phyloP scores from a whole-genome alignment of 495 filamentous ascomycete species.

The Daldinia concentrica region DNA sequence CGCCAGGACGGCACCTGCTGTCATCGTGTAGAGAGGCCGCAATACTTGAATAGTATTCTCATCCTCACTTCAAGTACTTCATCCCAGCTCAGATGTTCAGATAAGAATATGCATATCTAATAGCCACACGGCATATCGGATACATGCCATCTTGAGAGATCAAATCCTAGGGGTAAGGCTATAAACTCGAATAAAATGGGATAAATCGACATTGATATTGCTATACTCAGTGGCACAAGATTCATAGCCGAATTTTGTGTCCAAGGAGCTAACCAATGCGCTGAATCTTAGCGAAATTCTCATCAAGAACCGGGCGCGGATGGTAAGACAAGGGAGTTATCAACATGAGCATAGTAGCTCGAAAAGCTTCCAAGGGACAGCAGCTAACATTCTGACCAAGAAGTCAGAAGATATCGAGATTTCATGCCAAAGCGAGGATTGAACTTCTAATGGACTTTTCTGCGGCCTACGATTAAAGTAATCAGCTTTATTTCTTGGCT shows the following conservation, averaged over 20 bases:
- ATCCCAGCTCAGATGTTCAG: background rate
- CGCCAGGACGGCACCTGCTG: background rate
- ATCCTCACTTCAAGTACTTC: background rate
- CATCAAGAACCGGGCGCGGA: background rate
- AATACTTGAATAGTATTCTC: background rate
- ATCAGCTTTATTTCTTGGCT: background rate
- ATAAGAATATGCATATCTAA: background rate
- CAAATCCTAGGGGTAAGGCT: background rate
- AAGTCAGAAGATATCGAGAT: background rate
- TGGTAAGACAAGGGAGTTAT: background rate
- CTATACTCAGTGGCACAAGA: background rate
- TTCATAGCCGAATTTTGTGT: background rate
- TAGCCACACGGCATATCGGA: background rate
- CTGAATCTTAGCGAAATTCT: background rate
- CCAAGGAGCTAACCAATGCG: background rate
- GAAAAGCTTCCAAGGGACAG: background rate
- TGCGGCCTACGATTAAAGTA: background rate
- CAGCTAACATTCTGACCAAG: background rate
- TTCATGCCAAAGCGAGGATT: background rate
- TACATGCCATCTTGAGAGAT: background rate
- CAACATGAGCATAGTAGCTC: background rate
- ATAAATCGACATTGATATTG: background rate
- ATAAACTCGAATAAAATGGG: background rate
- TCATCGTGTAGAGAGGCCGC: background rate
- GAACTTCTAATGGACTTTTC: background rate